Base-by-base conservation (phyloP, 805 yeast genomes). In the Starmerella stellata region DNA sequence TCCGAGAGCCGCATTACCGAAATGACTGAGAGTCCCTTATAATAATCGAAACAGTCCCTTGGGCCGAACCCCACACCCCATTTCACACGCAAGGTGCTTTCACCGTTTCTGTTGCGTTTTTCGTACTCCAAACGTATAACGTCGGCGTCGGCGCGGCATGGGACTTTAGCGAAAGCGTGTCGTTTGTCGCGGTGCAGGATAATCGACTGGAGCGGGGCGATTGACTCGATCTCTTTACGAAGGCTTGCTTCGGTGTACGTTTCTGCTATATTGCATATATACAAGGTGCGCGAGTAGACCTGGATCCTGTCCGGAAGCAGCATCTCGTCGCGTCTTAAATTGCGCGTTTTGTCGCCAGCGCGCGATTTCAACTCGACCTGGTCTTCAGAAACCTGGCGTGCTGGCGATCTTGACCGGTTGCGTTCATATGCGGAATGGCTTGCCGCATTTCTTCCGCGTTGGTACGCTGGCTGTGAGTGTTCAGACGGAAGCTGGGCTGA, bases 31-130 rank as follows among this genome's bases (percentile, higher is more conserved):
- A 76, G 68, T 44, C 98, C 98, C 41, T 76, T 76, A 53, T 76
- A 85, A 59, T 90, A 90, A 59, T 90, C 92, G 57, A 94, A 81
- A 64, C 96, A 87, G 58, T 90, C 96, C 63, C 98, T 74, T 39
- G 98, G 98, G 4, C 98, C 98, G 54, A 79, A 90, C 1, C 98
- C 98, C 45, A 90, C 96, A 48, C 96, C 98, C 98, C 98, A 90
- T 55, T 95, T 70, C 4, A 92, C 80, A 60, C 96, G 72, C 49
- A 90, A 64, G 48, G 72, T 63, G 54, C 63, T 61, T 8, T 70
- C 58, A 30, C 78, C 76, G 44, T 74, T 75, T 48, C 75, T 72
- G 52, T 73, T 73, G 41, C 54, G 51, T 31, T 58, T 58, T 23
- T 68, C 69, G 61, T 85, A 82, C 31, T 74, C 70, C 30, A 69